These are phyloP conservation scores for Tetracladium marchalianum DNA, from an alignment of 495 filamentous ascomycete genomes.

Conservation along the genomic window DNA sequence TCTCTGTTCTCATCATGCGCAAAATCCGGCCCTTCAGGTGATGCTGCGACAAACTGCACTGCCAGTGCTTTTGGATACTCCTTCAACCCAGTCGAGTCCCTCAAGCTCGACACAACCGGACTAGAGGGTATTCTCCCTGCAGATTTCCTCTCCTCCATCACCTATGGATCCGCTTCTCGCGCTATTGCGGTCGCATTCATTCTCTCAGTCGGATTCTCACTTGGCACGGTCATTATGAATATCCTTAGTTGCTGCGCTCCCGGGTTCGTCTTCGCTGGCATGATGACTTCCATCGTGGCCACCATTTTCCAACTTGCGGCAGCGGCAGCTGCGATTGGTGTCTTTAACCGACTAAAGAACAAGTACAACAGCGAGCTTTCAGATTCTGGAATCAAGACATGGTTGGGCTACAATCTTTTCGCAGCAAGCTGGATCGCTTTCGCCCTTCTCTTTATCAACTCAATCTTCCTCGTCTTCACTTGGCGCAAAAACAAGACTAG, in stretches of 20 bases:
- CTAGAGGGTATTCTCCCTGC: conserved; percentile 14
- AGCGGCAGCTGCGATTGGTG: conserved; percentile 17
- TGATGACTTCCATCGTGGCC: conserved; percentile 16
- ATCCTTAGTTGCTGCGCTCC: conserved; percentile 18
- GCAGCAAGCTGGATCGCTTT: conserved; percentile 21
- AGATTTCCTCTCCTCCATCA: conserved; percentile 15
- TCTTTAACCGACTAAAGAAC: conserved; percentile 18
- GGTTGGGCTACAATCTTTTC: conserved; percentile 14
- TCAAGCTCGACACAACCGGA: conserved; percentile 21
- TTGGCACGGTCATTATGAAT: conserved; percentile 16
- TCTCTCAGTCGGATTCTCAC: conserved; percentile 15
- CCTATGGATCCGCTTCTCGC: conserved; percentile 18
- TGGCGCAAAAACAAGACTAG: background rate
- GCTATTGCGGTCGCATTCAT: conserved; percentile 25
- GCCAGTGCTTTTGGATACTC: conserved; percentile 20
- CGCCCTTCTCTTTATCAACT: conserved; percentile 9
- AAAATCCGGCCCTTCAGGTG: conserved; percentile 8
- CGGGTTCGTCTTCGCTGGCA: conserved; percentile 7
- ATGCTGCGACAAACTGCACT: conserved; percentile 16
- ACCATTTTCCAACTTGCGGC: conserved; percentile 23
- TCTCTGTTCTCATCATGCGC: conserved; percentile 26
- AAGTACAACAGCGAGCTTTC: conserved; percentile 22
- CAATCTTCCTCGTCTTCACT: conserved; percentile 10
- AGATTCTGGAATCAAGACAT: conserved; percentile 17
- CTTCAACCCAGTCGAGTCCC: conserved; percentile 25